Base-by-base conservation (phyloP, 1,284 basidiomycete genomes). In the Coniophora puteana region DNA sequence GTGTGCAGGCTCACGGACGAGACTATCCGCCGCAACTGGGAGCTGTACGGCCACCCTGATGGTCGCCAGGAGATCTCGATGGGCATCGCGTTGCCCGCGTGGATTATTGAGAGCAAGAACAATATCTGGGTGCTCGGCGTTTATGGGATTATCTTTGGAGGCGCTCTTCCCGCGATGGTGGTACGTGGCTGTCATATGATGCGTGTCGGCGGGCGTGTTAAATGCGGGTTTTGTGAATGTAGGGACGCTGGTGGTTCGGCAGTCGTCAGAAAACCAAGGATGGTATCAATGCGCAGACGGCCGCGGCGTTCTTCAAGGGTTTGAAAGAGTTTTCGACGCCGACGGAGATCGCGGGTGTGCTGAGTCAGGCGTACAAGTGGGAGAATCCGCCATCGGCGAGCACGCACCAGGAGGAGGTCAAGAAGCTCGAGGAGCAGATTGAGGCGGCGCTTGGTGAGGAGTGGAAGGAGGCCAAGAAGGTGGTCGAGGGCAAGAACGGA, bases 231-330 rank as follows among this genome's bases (percentile, higher is more conserved):
- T 31, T 41, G 16, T 21, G n/a, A 45, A 40, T 14, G 24, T 50
- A 86, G 82, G 89, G 91, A 16, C 79, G 83, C 40, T 99, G 96
- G 96, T 99, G 96, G 96, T 99, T 98, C 60, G 91, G 93, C 13
- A 91, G 86, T 52, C 78, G 90, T 41, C 76, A 83, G 49, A 84
- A 82, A 61, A 99, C 96, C 22, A 96, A 97, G 62, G 96, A 99
- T 54, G 92, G 93, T 31, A 77, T 98, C 40, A 73, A 92, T 49
- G 83, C 87, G 36, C 72, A 71, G 32, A 92, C 93, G 0, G 95
- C 95, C 1, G 84, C 93, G 36, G 71, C 76, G 2, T 96, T 94
- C 71, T 99, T 98, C 80, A 90, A 90, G 61, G 70, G 76, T 13
- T 59, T 98, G 21, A 81, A 78, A 30, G 95, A 98, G 57, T 83